These are phyloP conservation scores for Ophiostoma ips DNA, from an alignment of 2,329 filamentous ascomycete species.

Conservation along the genomic window DNA sequence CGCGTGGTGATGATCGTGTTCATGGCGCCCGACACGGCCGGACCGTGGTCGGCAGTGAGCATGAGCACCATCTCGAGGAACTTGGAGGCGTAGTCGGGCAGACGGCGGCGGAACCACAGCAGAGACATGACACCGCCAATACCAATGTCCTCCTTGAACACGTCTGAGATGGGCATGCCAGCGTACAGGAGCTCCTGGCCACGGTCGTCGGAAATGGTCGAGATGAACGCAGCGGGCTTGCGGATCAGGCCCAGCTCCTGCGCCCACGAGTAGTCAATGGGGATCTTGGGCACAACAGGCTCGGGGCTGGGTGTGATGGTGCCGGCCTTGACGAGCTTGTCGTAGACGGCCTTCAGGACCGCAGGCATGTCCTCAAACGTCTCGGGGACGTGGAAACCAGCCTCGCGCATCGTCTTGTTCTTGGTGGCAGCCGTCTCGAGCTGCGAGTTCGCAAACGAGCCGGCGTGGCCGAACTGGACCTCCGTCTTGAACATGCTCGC, in stretches of 20 bases:
- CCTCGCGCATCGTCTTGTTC: constrained; percentile 94
- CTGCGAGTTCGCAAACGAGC: constrained; percentile 97
- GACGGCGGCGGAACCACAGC: constrained; percentile 96
- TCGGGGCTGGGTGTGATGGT: constrained; percentile 76
- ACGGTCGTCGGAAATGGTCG: constrained; percentile 98
- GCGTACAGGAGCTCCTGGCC: constrained; percentile 97
- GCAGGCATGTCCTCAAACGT: constrained; percentile 92
- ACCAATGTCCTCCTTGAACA: constrained; percentile 97
- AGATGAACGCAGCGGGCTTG: constrained; percentile 99
- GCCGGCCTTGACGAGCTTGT: constrained; percentile 72
- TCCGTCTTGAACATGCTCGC: constrained; percentile 99
- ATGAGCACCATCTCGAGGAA: constrained; percentile 99
- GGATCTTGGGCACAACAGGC: constrained; percentile 94
- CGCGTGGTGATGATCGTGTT: constrained; percentile 99
- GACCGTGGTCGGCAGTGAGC: constrained; percentile 98
- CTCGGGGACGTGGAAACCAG: constrained; percentile 84
- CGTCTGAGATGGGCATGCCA: constrained; percentile 99
- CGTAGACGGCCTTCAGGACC: constrained; percentile 67
- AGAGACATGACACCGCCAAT: constrained; percentile 99
- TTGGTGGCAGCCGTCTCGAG: constrained; percentile 93
- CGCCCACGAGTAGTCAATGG: constrained; percentile 98
- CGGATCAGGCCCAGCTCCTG: constrained; percentile 98
- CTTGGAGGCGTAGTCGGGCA: constrained; percentile 91
- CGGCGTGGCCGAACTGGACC: constrained; percentile 98
- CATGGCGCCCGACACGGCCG: constrained; percentile 98